phyloP scores from a whole-genome alignment of 2,329 filamentous ascomycete species.

The Penicillium capsulatum region DNA sequence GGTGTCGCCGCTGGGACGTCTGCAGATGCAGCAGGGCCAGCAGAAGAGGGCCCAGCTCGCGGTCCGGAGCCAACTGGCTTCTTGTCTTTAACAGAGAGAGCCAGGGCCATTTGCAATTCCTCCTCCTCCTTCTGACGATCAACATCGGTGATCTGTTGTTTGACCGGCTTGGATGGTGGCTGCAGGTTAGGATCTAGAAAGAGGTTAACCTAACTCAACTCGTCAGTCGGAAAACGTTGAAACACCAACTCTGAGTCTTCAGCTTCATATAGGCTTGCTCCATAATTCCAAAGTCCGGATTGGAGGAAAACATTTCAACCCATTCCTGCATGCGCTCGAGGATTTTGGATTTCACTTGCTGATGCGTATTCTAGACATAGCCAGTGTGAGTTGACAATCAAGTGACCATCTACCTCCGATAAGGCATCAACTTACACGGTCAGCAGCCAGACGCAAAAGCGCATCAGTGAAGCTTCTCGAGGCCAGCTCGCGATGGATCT shows the following conservation, averaged over 20 bases:
- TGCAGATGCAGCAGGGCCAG: conserved; percentile 9
- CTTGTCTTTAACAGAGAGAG: conserved; percentile 87
- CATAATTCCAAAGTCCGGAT: conserved; percentile 95
- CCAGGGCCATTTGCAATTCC: conserved; percentile 92
- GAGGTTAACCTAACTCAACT: background rate
- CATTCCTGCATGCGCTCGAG: conserved; percentile 94
- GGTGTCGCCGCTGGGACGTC: conserved; percentile 6
- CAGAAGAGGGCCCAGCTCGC: conserved; percentile 34
- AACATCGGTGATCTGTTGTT: conserved; percentile 81
- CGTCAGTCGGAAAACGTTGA: background rate
- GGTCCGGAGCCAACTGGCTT: conserved; percentile 32
- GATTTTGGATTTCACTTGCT: conserved; percentile 95
- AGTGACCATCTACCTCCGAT: background rate
- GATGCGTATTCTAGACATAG: conserved; percentile 71
- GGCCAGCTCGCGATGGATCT: conserved; percentile 83
- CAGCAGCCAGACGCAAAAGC: conserved; percentile 81
- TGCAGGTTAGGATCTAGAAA: conserved; percentile 79
- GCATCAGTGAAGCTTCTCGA: conserved; percentile 93
- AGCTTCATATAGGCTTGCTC: conserved; percentile 86
- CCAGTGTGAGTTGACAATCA: conserved; percentile 1
- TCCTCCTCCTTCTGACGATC: conserved; percentile 96
- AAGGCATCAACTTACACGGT: conserved; percentile 52
- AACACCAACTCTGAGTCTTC: conserved; percentile 60
- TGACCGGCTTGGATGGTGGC: conserved; percentile 86
- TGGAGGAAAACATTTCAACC: conserved; percentile 87